These are phyloP conservation scores for Gracilaria gracilis DNA, from an alignment of 23 red algal species.

Conservation along the genomic window DNA sequence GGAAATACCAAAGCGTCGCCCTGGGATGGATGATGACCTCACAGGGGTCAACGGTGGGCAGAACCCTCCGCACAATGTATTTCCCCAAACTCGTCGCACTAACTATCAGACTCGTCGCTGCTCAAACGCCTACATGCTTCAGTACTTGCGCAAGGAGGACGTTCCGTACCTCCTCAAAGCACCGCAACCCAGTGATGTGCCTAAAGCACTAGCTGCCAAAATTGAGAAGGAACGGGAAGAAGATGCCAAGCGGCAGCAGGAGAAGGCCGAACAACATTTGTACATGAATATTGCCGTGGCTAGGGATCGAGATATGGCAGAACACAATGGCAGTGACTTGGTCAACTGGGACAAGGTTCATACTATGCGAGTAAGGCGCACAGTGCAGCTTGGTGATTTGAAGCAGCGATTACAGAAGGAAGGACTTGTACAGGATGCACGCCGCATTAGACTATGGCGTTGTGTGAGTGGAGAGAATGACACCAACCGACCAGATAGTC, in stretches of 20 bases:
- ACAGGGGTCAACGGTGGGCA: slow-evolving; percentile 50
- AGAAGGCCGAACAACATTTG: slow-evolving; percentile 89
- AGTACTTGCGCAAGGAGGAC: slow-evolving; percentile 88
- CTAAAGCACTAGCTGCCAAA: slow-evolving; percentile 59
- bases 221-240: slow-evolving; percentile 89
- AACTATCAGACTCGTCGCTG: slow-evolving; percentile 72
- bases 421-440: slow-evolving; percentile 51
- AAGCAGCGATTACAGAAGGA: slow-evolving; percentile 75
- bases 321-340: slow-evolving; percentile 75
- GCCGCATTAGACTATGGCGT: slow-evolving; percentile 78
- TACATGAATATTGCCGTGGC: slow-evolving; percentile 86
- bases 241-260: slow-evolving; percentile 72
- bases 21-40: slow-evolving; percentile 56
- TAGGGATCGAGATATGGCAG: slow-evolving; percentile 59
- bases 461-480: slow-evolving; percentile 76
- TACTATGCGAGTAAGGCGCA: slow-evolving; percentile 63
- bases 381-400: slow-evolving; percentile 71
- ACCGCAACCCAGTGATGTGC: slow-evolving; percentile 74
- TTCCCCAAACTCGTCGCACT: slow-evolving; percentile 42
- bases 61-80: slow-evolving; percentile 60
- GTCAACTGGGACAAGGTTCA: slow-evolving; percentile 73
- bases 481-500: slow-evolving; percentile 72
- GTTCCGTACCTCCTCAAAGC: slow-evolving; percentile 59
- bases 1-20: slow-evolving; percentile 33
- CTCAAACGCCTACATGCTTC: slow-evolving; percentile 96